Conservation (phyloP, 352 stramenopile species). For the Phytophthora cryptogea region DNA sequence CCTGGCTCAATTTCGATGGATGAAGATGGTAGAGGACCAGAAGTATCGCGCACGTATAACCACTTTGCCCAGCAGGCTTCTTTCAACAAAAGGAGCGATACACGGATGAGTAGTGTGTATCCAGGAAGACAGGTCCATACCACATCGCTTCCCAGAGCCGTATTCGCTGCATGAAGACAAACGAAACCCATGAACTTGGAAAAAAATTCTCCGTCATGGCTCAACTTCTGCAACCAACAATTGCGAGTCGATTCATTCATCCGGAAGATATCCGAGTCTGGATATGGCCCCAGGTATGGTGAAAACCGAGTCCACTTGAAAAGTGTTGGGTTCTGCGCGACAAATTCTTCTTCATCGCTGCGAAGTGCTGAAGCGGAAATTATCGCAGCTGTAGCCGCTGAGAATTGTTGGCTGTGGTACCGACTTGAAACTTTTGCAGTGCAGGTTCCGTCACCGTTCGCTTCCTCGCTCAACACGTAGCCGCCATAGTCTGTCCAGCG, state of each 20-base stretch:
- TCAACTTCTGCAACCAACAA: constrained; percentile 60
- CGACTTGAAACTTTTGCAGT: constrained; percentile 32
- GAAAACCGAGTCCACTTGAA: constrained; percentile 64
- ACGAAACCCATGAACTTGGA: constrained; percentile 71
- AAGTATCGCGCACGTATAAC: constrained; percentile 54
- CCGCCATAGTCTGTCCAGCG: constrained; percentile 67
- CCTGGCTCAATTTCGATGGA: constrained; percentile 34
- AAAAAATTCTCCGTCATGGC: constrained; percentile 75
- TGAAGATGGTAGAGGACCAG: constrained; percentile 35
- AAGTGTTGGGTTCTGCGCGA: constrained; percentile 57
- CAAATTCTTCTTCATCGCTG: constrained; percentile 51
- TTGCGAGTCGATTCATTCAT: constrained; percentile 45
- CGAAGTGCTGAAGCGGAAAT: constrained; percentile 28
- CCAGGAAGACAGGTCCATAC: constrained; percentile 62
- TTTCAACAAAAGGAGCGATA: constrained; percentile 65
- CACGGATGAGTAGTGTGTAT: constrained; percentile 62
- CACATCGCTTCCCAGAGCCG: constrained; percentile 36
- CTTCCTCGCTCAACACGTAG: constrained; percentile 42
- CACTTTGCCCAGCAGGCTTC: constrained; percentile 73
- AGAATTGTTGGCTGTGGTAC: constrained; percentile 30
- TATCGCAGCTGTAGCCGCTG: constrained; percentile 5
- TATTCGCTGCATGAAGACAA: constrained; percentile 51
- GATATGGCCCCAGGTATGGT: constrained; percentile 57
- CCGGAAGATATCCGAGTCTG: constrained; percentile 64
- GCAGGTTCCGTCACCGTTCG: constrained; percentile 30